Conservation (phyloP, 2,329 filamentous ascomycete genomes). For the Septoria linicola region DNA sequence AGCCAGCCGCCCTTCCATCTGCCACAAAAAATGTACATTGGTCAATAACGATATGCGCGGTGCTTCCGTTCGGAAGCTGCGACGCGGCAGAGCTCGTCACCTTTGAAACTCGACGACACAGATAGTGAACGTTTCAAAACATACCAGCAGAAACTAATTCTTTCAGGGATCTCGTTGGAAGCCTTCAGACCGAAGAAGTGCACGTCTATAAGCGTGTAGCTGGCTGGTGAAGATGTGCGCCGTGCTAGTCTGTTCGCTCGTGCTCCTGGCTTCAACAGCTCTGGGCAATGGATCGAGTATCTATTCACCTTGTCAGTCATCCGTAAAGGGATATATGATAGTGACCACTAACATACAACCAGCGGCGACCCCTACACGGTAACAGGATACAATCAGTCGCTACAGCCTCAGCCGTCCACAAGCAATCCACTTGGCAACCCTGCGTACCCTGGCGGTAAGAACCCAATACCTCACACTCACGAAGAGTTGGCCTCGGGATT, state of each 20-base stretch:
- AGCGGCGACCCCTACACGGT: slow-evolving; percentile 4
- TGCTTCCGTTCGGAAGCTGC: too few species aligned
- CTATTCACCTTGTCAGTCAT: neutral
- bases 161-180: too few species aligned
- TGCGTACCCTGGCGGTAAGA: slow-evolving; percentile 8
- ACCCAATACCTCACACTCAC: neutral
- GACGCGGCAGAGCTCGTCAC: too few species aligned
- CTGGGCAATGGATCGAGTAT: too few species aligned
- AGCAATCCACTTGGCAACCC: slow-evolving; percentile 13
- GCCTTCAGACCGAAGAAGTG: too few species aligned
- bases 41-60: too few species aligned
- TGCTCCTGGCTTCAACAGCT: neutral
- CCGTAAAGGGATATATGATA: neutral
- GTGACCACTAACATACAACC: neutral
- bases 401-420: neutral
- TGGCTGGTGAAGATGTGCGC: neutral
- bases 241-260: neutral
- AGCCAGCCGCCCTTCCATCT: slow-evolving; percentile 2
- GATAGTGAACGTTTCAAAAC: too few species aligned
- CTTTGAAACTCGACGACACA: too few species aligned
- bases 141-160: too few species aligned
- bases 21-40: neutral
- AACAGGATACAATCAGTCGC: neutral
- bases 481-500: too few species aligned
- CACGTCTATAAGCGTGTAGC: too few species aligned